A percentile compares a stretch with the other conserved stretches of the same genome.
phyloP scores from a whole-genome alignment of 305 asterid genomes.

The Rubia tinctorum region DNA sequence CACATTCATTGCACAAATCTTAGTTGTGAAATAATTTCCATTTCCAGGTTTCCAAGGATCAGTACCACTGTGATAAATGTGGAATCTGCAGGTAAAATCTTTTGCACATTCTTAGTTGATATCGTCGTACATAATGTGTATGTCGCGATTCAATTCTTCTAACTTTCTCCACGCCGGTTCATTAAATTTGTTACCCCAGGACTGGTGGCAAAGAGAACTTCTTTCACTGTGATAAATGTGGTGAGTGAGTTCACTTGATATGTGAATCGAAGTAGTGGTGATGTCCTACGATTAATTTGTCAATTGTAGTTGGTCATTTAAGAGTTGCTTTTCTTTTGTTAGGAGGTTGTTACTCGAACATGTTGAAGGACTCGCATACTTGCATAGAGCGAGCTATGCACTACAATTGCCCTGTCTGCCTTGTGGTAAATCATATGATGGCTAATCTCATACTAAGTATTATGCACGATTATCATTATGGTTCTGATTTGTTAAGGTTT shows the following conservation, averaged over 20 bases:
- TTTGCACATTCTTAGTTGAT: not conserved
- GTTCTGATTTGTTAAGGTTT: constrained; percentile 4
- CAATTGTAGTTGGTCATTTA: not conserved
- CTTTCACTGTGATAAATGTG: constrained; percentile 73
- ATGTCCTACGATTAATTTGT: not conserved
- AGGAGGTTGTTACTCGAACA: constrained; percentile 76
- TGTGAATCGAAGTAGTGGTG: not conserved
- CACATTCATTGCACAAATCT: not conserved
- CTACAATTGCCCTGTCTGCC: constrained; percentile 84
- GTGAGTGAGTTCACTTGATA: constrained; percentile 31
- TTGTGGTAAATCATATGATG: constrained; percentile 44
- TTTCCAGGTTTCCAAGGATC: constrained; percentile 62
- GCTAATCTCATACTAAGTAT: not conserved
- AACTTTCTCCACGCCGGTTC: not conserved
- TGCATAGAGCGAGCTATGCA: constrained; percentile 92
- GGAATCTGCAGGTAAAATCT: constrained; percentile 76
- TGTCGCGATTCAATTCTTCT: not conserved
- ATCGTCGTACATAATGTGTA: not conserved
- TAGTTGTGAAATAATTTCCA: constrained; percentile 3
- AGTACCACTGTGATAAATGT: constrained; percentile 78
- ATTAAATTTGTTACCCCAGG: constrained; percentile 28
- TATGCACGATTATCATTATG: not conserved
- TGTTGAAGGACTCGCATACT: constrained; percentile 57
- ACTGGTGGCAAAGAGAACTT: constrained; percentile 75
- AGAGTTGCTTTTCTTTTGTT: constrained; percentile 1